Evolutionary conservation across 1,284 basidiomycete genomes (phyloP), one percentile per base, ranked within the genome.

Genomic region (Boletellus sp.): DNA sequence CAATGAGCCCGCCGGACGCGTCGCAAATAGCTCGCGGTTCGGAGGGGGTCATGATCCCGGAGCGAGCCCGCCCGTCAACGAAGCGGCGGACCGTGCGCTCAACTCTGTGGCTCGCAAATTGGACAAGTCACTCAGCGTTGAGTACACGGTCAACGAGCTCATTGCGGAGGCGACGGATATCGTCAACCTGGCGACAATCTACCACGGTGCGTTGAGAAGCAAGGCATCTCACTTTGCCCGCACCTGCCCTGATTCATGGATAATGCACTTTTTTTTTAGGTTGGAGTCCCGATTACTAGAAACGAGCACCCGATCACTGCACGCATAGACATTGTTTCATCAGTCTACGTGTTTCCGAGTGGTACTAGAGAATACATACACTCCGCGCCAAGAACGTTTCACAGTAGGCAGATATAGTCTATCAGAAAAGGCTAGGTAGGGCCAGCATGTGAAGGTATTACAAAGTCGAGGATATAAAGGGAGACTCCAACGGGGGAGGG

Each of bases 81-180:
- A 97, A 64, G 84, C 87, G 29, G 95, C 95, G 1, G 93, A 96
- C 63, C 82, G 93, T 35, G 93, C 94, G 0, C 71, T 99, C 51
- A 79, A 71, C 20, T 78, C 81, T 23, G 92, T 96, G 29, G 73
- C 80, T 10, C 73, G 80, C 35, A 98, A 98, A 68, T 73, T 99
- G 30, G 84, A 91, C 59, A 84, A 81, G 53, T 77, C 83, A 10
- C 72, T 97, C 54, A 95, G 91, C 59, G 87, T 95, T 27, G 91
- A 96, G 65, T 94, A 91, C 58, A 90, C 87, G 4, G 92, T 99
- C 50, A 97, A 96, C 69, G 87, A 94, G 64, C 78, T 99, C 30
- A 88, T 98, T 48, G 84, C 90, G 20, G 84, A 94, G 62, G 95
- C 95, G 30, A 90, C 83, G 32, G 89, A 95, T 62, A 67, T 74